A percentile compares a stretch with the other conserved stretches of the same genome.
These are phyloP conservation scores for Sophora flavescens DNA, from an alignment of 306 rosid genomes.

Conservation along the genomic window DNA sequence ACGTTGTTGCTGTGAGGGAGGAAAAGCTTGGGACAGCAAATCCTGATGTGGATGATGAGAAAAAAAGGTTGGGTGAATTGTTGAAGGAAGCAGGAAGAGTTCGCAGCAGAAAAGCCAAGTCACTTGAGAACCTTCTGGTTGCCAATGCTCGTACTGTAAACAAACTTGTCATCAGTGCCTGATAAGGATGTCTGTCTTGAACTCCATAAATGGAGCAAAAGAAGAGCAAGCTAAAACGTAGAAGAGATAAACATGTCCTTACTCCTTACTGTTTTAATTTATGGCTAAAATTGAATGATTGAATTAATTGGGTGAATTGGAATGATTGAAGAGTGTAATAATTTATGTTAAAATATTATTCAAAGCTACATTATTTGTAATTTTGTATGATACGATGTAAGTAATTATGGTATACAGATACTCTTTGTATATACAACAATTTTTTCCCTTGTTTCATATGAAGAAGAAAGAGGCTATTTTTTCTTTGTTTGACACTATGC, in stretches of 20 bases:
- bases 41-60: conserved; percentile 95
- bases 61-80: conserved; percentile 80
- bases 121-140: conserved; percentile 90
- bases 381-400: conserved; percentile 47
- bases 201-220: conserved; percentile 34
- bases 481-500: not conserved
- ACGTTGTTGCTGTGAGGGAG: conserved; percentile 83
- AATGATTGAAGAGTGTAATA: conserved; percentile 41
- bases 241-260: conserved; percentile 10
- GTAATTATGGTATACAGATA: conserved; percentile 40
- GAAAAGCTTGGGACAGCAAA: conserved; percentile 98
- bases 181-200: conserved; percentile 44
- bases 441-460: conserved; percentile 8
- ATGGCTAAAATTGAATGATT: conserved; percentile 41
- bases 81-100: conserved; percentile 94
- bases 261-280: conserved; percentile 37
- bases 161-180: conserved; percentile 51
- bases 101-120: conserved; percentile 71
- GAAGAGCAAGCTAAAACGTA: not conserved
- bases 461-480: not conserved
- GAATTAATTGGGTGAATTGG: conserved; percentile 42
- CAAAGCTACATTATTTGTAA: conserved; percentile 39
- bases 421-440: conserved; percentile 44
- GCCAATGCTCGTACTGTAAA: conserved; percentile 54
- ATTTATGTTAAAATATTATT: conserved; percentile 41